Evolutionary conservation across 495 filamentous ascomycete genomes (phyloP), one percentile per base, ranked within the genome.

Genomic region (Cryomyces minteri): DNA sequence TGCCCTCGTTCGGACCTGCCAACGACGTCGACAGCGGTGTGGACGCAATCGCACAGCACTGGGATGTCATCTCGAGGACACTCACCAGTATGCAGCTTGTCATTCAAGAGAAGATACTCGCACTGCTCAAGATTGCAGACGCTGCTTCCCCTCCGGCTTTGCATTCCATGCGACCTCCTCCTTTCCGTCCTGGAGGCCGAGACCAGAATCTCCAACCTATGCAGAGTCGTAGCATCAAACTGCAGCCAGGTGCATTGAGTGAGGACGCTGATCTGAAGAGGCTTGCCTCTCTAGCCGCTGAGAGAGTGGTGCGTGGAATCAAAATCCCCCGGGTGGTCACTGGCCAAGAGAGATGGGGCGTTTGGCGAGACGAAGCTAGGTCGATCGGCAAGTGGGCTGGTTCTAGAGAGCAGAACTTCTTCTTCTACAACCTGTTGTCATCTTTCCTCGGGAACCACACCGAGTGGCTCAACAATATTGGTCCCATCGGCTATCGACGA

Each of bases 341-440:
- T 9, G 86, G 88, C 5, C 88, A 94, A 41, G 87, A 84, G 44
- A 74, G 85, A 39, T 95, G 88, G 88, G 88, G 84, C 2, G 79
- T 90, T 3, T 95, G 88, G 88, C 77, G 83, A 29, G 87, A 94
- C 45, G 88, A 94, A 63, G 85, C 78, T 88, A 32, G 79, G 77
- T 34, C 76, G 76, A 36, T 84, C 74, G 58, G 77, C 83, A 41
- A 83, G 81, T n/a, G 73, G 79, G 45, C 81, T 32, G 39, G 45
- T 5, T 12, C 25, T 0, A 47, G 77, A 58, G 86, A 94, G 47
- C 77, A 88, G 56, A 83, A 82, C 45, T 87, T 87, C 58, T 93
- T 95, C 65, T 85, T 95, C 59, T 75, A 82, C 55, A 88, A 83
- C 39, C 65, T 95, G 4, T 63, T 95, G 14, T 93, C 88, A 5